Evolutionary conservation across 306 rosid genomes (phyloP), one percentile per base, ranked within the genome.

Genomic region (Trifolium pratense): DNA sequence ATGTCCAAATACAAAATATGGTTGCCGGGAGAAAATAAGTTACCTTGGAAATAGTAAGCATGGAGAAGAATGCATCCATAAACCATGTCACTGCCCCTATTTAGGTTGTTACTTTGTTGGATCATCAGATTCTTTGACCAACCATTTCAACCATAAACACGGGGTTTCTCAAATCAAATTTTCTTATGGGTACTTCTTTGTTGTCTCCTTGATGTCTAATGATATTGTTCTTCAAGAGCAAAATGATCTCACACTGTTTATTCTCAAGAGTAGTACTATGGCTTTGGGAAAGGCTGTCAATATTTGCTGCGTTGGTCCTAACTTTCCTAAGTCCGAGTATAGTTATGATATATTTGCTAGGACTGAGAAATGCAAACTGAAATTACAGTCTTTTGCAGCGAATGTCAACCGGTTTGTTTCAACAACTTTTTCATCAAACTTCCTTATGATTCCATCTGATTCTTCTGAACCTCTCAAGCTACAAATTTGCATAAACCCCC

Each of bases 1-100:
- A 23, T 90, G 42, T 9, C 12, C 13, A 1, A 21, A 55, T 55
- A 12, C 13, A 59, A 29, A 59, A 59, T 5, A 59, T 29, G 42
- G 66, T 13, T 59, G 42, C 34, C 14, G 2, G 18, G 17, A 58
- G 64, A 58, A 0, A 58, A 26, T 58, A 15, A 6, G 1, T 26
- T 29, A 59, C 6, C 1, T 3, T 6, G 66, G 6, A 12, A 55
- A 55, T 2, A 20, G 14, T 3, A 15, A 59, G 20, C 66, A 59
- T 14, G 39, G 14, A 21, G 60, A 55, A 20, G 60, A 55, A 14
- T 59, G 66, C 20, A 59, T 29, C 6, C n/a, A 11, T 29, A 21
- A 7, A 9, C 66, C 42, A 15, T 59, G 42, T 29, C 15, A 59
- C 21, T 59, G 66, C 9, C 66, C 66, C 40, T 12, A 14, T 59